phyloP scores from a whole-genome alignment of 495 filamentous ascomycete genomes.

The Clavariopsis aquatica region DNA sequence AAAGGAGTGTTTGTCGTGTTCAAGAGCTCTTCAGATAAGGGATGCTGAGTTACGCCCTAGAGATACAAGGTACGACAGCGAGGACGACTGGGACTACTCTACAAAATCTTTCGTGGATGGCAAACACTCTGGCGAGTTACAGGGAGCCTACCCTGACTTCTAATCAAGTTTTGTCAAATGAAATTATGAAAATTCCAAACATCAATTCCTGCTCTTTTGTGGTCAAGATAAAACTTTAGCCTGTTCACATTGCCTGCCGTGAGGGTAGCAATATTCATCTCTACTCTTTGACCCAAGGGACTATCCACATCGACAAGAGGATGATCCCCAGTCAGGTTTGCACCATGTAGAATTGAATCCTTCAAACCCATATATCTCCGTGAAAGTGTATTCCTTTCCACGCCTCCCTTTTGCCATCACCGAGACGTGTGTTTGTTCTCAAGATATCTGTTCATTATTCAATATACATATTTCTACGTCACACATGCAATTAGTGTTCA shows the following conservation, averaged over 20 bases:
- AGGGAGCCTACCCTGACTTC: slow-evolving; percentile 9
- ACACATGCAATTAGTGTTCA: neutral
- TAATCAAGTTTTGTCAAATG: neutral
- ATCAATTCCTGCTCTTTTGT: neutral
- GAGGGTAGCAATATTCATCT: no score
- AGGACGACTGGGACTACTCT: slow-evolving; percentile 25
- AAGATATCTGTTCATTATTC: no score
- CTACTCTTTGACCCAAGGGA: no score
- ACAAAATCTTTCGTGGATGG: slow-evolving; percentile 7
- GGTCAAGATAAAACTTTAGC: no score
- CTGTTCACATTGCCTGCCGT: no score
- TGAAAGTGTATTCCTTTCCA: no score
- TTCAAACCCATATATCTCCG: no score
- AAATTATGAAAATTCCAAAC: neutral
- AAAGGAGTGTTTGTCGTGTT: neutral
- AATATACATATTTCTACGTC: neutral
- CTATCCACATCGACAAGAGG: no score
- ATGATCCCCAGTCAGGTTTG: no score
- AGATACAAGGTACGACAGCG: slow-evolving; percentile 1
- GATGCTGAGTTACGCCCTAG: neutral
- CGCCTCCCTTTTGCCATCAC: no score
- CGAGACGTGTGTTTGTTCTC: no score
- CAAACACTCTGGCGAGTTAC: slow-evolving; percentile 17
- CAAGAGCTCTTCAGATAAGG: neutral
- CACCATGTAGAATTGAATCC: no score